Conservation (phyloP, 2,329 filamentous ascomycete genomes). For the Fusarium euwallaceae region DNA sequence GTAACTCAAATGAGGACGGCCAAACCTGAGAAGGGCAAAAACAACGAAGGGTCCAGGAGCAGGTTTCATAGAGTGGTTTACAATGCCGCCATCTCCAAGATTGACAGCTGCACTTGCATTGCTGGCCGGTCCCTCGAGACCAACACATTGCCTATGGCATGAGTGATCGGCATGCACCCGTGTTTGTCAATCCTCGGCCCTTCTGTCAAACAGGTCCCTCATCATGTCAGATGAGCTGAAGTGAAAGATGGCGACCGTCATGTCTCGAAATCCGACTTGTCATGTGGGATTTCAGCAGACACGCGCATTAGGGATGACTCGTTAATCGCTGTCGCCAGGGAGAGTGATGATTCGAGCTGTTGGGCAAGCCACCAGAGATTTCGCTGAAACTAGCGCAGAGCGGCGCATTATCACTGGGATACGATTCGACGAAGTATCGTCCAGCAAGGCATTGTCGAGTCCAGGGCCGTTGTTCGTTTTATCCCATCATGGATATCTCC, state of each 20-base stretch:
- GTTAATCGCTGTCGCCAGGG: neutral
- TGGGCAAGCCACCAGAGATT: constrained; percentile 13
- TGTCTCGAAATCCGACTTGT: constrained; percentile 4
- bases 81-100: neutral
- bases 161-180: neutral
- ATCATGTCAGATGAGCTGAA: neutral
- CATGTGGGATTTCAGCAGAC: constrained; percentile 1
- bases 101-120: neutral
- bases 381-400: constrained; percentile 13
- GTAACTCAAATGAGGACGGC: neutral
- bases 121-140: neutral
- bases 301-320: neutral
- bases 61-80: neutral
- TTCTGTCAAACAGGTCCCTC: neutral
- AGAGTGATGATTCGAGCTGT: neutral
- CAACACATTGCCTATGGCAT: neutral
- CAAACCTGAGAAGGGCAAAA: neutral
- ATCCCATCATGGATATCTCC: neutral
- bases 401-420: constrained; percentile 3
- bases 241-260: neutral
- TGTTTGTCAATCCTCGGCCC: neutral
- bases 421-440: constrained; percentile 1
- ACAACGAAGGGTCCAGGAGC: neutral
- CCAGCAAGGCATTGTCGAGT: neutral
- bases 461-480: neutral